These are phyloP conservation scores for Cyberlindnera euphorbiiphila DNA, from an alignment of 805 yeast species.

Conservation along the genomic window DNA sequence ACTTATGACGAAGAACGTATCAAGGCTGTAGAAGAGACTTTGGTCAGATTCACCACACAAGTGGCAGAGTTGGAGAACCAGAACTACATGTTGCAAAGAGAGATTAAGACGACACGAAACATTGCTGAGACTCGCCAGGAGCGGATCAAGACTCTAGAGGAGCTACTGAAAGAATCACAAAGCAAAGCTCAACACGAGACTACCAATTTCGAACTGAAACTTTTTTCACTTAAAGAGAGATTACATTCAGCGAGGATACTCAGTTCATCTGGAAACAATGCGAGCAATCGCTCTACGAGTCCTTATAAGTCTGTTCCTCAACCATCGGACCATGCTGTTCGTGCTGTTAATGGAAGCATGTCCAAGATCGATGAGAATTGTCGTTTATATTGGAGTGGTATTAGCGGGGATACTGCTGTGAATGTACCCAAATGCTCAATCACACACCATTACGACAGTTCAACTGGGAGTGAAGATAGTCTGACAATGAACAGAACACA, in stretches of 20 bases:
- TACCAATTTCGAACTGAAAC: constrained; percentile 12
- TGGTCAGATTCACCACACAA: constrained; percentile 54
- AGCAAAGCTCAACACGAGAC: constrained; percentile 2
- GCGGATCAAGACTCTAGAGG: constrained; percentile 52
- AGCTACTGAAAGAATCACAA: constrained; percentile 42
- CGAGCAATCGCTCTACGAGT: constrained; percentile 8
- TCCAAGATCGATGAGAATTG: constrained; percentile 8
- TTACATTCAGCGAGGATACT: constrained; percentile 30
- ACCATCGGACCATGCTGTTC: too few relatives aligned
- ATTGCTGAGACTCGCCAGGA: constrained; percentile 54
- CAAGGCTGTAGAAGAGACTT: constrained; percentile 51
- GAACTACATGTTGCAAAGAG: constrained; percentile 53
- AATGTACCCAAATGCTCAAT: not conserved
- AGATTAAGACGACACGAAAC: constrained; percentile 49
- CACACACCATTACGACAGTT: not conserved
- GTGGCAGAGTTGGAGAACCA: constrained; percentile 60
- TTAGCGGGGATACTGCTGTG: not conserved
- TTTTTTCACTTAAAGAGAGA: constrained; percentile 20
- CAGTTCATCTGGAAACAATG: constrained; percentile 3
- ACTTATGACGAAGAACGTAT: constrained; percentile 40
- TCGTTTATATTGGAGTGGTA: not conserved
- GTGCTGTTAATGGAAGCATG: constrained; percentile 4
- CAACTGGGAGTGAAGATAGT: constrained; percentile 8
- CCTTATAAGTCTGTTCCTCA: too few relatives aligned
- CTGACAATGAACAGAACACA: constrained; percentile 10